Base-by-base conservation (phyloP, 2,329 filamentous ascomycete genomes). In the Exutisphaerella laricina region DNA sequence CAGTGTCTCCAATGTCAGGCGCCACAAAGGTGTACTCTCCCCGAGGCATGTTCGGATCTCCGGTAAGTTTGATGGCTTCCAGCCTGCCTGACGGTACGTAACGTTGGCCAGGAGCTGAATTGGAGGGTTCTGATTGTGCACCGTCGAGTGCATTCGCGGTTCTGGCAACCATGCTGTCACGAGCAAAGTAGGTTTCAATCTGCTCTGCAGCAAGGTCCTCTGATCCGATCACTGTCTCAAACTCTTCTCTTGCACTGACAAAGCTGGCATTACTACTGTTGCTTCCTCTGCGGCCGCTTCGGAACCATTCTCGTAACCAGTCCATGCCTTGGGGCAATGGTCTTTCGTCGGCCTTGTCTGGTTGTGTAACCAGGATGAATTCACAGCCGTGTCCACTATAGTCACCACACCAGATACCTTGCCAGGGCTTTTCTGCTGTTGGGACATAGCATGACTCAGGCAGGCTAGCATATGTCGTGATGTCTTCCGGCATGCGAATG, bases 321-420 rank as follows among this genome's bases (percentile, higher is more conserved):
- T 57, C 49, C 52, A 62, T 60, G 18, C 59, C 58, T 16, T 60
- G 54, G 0, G 70, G 70, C 4, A 73, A 45, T 0, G 70, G 66
- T 6, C 35, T 44, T 29, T 59, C 58, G 5, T 57, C 53, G 0
- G 61, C 59, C 28, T 71, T 62, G 38, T 84, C 80, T 0, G 80
- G 80, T 58, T 98, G 92, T 54, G 88, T 72, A 33, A 97, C 70
- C 9, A 94, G 70, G 4, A 97, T 60, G 43, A 96, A 95, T 63
- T 97, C 90, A 62, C 84, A 89, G 1, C 89, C 88, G 56, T 97
- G 89, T 0, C 79, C 80, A 18, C 80, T 84, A 58, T 95, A 96
- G 61, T 96, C 89, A 1, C 89, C 89, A 12, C 88, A 84, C 85
- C 87, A 97, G 21, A 98, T 87, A 0, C 90, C 90, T 50, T 88